Conservation (phyloP, 192 early-diverging fungal genomes). For the Phycomyces blakesleeanus region DNA sequence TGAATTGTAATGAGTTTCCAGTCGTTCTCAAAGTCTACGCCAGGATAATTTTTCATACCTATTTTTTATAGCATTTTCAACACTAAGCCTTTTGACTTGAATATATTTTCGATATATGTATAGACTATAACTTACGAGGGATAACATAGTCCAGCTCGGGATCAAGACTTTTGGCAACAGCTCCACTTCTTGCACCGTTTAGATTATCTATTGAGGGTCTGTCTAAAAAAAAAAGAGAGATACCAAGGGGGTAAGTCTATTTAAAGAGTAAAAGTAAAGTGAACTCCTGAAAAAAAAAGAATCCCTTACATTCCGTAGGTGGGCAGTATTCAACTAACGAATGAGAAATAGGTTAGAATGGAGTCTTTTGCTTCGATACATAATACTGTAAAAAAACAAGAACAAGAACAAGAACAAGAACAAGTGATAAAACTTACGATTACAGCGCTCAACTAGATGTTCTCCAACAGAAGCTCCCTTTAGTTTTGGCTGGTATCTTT, state of each 20-base stretch:
- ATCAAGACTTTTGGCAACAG: slow-evolving; percentile 41
- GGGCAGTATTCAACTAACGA: slow-evolving; percentile 2
- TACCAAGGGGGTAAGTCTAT: background rate
- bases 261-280: background rate
- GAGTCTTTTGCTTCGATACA: background rate
- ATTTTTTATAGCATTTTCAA: background rate
- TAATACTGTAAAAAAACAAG: background rate
- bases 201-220: slow-evolving; percentile 14
- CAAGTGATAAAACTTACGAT: background rate
- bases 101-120: background rate
- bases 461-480: slow-evolving; percentile 41
- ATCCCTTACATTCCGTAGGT: slow-evolving; percentile 1
- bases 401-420: background rate
- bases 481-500: slow-evolving; percentile 35
- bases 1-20: slow-evolving; percentile 20
- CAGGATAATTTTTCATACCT: slow-evolving; percentile 1
- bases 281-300: background rate
- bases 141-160: slow-evolving; percentile 41
- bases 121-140: slow-evolving; percentile 5
- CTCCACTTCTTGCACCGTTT: slow-evolving; percentile 53
- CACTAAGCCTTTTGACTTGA: no score
- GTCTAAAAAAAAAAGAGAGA: no score
- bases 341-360: background rate
- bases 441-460: slow-evolving; percentile 32
- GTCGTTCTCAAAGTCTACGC: slow-evolving; percentile 1